Conservation (phyloP, 176 grass and related monocot genomes). For the Bromus sterilis region DNA sequence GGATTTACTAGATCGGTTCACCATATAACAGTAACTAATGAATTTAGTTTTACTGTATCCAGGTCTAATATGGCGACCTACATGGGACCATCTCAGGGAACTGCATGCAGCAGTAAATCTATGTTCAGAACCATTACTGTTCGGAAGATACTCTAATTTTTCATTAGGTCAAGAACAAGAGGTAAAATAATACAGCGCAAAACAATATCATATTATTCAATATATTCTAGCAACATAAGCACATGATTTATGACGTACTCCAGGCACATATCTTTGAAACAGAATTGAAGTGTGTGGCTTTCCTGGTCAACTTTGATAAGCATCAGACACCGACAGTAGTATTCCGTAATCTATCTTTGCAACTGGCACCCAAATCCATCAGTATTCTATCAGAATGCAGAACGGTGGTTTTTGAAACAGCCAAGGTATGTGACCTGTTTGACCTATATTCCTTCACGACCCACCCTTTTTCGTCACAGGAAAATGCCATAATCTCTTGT, state of each 20-base stretch:
- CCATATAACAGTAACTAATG: background rate
- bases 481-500: background rate
- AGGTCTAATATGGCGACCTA: conserved; percentile 87
- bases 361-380: conserved; percentile 56
- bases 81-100: conserved; percentile 89
- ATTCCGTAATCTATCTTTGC: conserved; percentile 49
- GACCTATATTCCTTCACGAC: background rate
- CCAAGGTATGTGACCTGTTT: conserved; percentile 40
- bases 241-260: conserved; percentile 18
- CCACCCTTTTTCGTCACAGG: background rate
- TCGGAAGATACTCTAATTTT: conserved; percentile 54
- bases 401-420: conserved; percentile 60
- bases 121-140: conserved; percentile 53
- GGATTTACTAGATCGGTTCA: background rate
- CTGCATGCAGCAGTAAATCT: conserved; percentile 67
- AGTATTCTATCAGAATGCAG: conserved; percentile 69
- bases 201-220: background rate
- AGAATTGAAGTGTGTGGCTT: conserved; percentile 57
- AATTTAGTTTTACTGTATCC: background rate
- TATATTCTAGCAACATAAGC: background rate
- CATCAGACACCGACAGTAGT: conserved; percentile 13
- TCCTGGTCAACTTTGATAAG: conserved; percentile 66
- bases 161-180: conserved; percentile 66
- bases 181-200: conserved; percentile 30
- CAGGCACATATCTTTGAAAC: conserved; percentile 88